Conservation (phyloP, 305 asterid species). For the Fraxinus angustifolia region DNA sequence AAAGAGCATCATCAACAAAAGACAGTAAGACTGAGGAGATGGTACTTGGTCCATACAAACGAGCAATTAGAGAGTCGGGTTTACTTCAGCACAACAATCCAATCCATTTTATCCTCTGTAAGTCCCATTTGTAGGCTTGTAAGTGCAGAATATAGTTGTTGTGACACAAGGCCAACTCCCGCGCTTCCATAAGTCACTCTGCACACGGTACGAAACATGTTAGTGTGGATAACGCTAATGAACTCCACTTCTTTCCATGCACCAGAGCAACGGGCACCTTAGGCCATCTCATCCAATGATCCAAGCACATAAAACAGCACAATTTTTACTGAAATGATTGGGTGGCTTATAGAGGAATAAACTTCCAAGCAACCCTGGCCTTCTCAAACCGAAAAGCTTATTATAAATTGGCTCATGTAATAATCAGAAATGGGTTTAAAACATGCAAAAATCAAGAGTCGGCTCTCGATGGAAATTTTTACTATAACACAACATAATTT, state of each 20-base stretch:
- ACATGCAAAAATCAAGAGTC: not conserved
- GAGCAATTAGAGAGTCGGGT: not conserved
- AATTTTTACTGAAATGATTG: not conserved
- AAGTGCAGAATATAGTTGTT: slow-evolving; percentile 68
- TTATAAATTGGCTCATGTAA: not conserved
- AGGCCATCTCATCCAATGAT: not conserved
- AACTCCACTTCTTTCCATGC: not conserved
- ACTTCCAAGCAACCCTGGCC: not conserved
- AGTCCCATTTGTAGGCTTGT: slow-evolving; percentile 92
- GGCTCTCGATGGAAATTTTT: not conserved
- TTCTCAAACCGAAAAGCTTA: not conserved
- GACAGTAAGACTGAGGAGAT: not conserved
- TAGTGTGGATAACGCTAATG: not conserved
- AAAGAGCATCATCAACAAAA: not conserved
- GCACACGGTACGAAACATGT: slow-evolving; percentile 6
- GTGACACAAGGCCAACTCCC: slow-evolving; percentile 80
- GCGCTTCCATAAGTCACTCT: slow-evolving; percentile 68
- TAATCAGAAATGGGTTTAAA: not conserved
- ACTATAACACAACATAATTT: not conserved
- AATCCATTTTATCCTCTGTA: slow-evolving; percentile 71
- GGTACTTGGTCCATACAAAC: not conserved
- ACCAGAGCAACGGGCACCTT: not conserved
- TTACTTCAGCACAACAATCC: slow-evolving; percentile 67
- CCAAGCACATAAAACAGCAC: not conserved
- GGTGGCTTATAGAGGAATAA: not conserved